Evolutionary conservation across 257 asterid genomes (phyloP).

Genomic region (Penstemon barbatus): DNA sequence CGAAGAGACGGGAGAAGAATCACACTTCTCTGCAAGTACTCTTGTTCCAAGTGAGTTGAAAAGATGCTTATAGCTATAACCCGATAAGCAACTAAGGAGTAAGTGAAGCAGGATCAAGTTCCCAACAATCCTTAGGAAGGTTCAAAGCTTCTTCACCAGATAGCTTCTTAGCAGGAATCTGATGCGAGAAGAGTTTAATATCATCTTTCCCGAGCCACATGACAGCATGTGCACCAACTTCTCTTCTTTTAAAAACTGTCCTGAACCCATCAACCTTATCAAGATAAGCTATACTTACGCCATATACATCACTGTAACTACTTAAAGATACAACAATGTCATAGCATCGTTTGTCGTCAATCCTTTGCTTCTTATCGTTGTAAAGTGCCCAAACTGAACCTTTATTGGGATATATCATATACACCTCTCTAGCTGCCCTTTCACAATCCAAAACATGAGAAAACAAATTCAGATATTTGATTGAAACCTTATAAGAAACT

Average conservation of each 20-base stretch:
- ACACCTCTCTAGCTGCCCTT: constrained; percentile 69
- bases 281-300: constrained; percentile 72
- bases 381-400: constrained; percentile 91
- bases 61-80: constrained; percentile 2
- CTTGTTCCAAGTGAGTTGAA: constrained; percentile 10
- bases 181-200: constrained; percentile 62
- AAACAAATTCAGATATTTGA: constrained; percentile 58
- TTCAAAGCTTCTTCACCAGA: constrained; percentile 60
- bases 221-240: constrained; percentile 63
- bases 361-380: constrained; percentile 21
- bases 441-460: constrained; percentile 72
- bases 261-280: constrained; percentile 69
- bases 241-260: constrained; percentile 70
- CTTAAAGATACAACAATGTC: constrained; percentile 59
- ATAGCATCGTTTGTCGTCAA: constrained; percentile 36
- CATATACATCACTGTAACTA: constrained; percentile 61
- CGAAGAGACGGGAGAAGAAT: constrained; percentile 20
- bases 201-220: constrained; percentile 48
- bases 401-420: constrained; percentile 71
- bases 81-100: constrained; percentile 39
- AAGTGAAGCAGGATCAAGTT: constrained; percentile 77
- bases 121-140: constrained; percentile 87
- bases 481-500: constrained; percentile 48
- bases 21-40: constrained; percentile 1
- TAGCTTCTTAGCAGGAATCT: constrained; percentile 78